These are phyloP conservation scores for Aspergillus novofumigatus DNA, from an alignment of 2,329 filamentous ascomycete species.

Conservation along the genomic window DNA sequence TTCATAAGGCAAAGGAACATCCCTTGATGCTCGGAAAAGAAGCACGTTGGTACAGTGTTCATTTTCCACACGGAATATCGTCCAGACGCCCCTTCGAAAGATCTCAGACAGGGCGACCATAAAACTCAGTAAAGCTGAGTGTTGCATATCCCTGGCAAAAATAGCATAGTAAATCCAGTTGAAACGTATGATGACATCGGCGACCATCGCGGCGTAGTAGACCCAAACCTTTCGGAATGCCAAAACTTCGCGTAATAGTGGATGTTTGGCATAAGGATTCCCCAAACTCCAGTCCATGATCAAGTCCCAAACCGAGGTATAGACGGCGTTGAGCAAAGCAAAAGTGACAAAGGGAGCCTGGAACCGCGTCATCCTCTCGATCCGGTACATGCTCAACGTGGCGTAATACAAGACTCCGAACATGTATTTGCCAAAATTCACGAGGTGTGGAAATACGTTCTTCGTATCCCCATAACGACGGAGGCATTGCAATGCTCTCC, in stretches of 20 bases:
- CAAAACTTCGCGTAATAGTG: conserved; percentile 69
- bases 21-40: conserved; percentile 82
- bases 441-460: conserved; percentile 85
- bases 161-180: conserved; percentile 94
- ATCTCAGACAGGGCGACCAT: conserved; percentile 74
- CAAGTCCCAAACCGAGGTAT: conserved; percentile 87
- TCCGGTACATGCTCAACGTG: conserved; percentile 76
- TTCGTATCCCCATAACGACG: conserved; percentile 82
- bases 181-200: conserved; percentile 83
- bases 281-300: conserved; percentile 96
- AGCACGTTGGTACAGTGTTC: conserved; percentile 92
- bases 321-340: conserved; percentile 76
- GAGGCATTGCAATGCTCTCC: conserved; percentile 86
- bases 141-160: conserved; percentile 72
- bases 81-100: conserved; percentile 83
- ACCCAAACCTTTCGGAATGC: conserved; percentile 74
- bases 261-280: conserved; percentile 66
- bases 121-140: conserved; percentile 79
- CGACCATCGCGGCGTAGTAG: conserved; percentile 79
- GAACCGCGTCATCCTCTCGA: conserved; percentile 56
- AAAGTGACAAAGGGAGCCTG: conserved; percentile 73
- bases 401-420: conserved; percentile 79
- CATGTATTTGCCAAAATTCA: conserved; percentile 87
- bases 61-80: conserved; percentile 90
- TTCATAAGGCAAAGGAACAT: conserved; percentile 80